These are phyloP conservation scores for Emericellopsis atlantica DNA, from an alignment of 2,329 filamentous ascomycete species.

Conservation along the genomic window DNA sequence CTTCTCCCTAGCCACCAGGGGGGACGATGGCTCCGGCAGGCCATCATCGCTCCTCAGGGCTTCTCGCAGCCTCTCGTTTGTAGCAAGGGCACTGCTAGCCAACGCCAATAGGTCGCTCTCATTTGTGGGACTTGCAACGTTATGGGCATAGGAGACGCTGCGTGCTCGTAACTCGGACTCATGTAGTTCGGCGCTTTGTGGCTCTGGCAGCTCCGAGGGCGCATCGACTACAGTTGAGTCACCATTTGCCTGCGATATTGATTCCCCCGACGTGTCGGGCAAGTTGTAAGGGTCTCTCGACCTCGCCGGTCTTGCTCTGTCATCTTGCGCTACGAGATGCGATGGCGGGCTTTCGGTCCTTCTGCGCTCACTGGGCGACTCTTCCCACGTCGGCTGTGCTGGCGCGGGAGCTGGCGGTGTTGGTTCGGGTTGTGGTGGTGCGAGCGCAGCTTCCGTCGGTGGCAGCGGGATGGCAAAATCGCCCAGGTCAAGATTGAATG, in stretches of 20 bases:
- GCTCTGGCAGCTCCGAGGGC: not conserved
- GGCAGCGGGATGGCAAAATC: slow-evolving; percentile 19
- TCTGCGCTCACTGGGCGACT: no score
- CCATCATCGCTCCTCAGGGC: slow-evolving; percentile 18
- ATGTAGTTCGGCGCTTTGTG: no score
- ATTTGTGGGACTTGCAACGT: not conserved
- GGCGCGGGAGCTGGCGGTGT: slow-evolving; percentile 7
- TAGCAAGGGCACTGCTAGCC: slow-evolving; percentile 17
- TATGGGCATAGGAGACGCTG: no score
- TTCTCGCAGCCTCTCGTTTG: slow-evolving; percentile 29
- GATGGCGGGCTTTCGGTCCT: no score
- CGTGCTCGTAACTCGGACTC: no score
- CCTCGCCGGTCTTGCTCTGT: no score
- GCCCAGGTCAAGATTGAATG: slow-evolving; percentile 41
- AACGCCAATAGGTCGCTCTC: no score
- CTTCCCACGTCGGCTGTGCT: not conserved
- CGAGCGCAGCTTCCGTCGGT: slow-evolving; percentile 6
- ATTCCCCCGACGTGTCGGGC: slow-evolving; percentile 16
- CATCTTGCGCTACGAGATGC: no score
- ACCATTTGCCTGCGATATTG: slow-evolving; percentile 6
- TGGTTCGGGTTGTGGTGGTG: slow-evolving; percentile 19
- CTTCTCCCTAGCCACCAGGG: slow-evolving; percentile 27
- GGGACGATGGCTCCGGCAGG: slow-evolving; percentile 23
- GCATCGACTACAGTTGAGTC: not conserved
- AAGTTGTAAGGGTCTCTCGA: slow-evolving; percentile 11